Conservation (phyloP, 2,329 filamentous ascomycete genomes). For the Verticillium zaregamsianum region DNA sequence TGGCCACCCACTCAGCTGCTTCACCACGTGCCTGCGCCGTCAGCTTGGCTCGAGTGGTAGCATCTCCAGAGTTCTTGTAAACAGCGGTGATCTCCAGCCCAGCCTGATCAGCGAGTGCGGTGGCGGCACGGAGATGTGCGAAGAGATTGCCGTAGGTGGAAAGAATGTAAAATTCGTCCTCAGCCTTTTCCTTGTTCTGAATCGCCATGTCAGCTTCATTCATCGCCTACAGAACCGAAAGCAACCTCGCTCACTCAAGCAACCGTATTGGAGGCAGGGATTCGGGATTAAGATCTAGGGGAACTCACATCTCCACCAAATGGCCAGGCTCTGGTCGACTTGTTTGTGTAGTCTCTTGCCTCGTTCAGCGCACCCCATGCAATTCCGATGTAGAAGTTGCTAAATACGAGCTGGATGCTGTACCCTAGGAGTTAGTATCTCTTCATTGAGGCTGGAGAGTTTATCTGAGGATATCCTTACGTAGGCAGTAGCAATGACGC, state of each 20-base stretch:
- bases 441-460: fast-evolving
- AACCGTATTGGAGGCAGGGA: too few relatives aligned
- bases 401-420: conserved; percentile 61
- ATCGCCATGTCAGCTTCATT: neutral
- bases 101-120: conserved; percentile 53
- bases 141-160: conserved; percentile 61
- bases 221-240: too few relatives aligned
- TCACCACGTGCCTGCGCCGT: conserved; percentile 52
- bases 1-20: conserved; percentile 58
- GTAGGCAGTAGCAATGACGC: conserved; percentile 56
- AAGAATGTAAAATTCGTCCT: conserved; percentile 53
- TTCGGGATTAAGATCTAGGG: fast-evolving
- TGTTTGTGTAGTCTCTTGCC: conserved; percentile 52
- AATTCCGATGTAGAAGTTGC: conserved; percentile 63
- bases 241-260: too few relatives aligned
- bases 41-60: conserved; percentile 34
- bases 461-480: conserved; percentile 21
- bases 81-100: conserved; percentile 43
- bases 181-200: conserved; percentile 49
- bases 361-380: conserved; percentile 53
- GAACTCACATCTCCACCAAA: conserved; percentile 52
- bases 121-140: conserved; percentile 56
- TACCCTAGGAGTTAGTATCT: neutral
- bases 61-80: conserved; percentile 34
- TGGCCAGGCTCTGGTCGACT: conserved; percentile 58